phyloP scores from a whole-genome alignment of 148 eudicot genomes.

The Arbutus unedo region DNA sequence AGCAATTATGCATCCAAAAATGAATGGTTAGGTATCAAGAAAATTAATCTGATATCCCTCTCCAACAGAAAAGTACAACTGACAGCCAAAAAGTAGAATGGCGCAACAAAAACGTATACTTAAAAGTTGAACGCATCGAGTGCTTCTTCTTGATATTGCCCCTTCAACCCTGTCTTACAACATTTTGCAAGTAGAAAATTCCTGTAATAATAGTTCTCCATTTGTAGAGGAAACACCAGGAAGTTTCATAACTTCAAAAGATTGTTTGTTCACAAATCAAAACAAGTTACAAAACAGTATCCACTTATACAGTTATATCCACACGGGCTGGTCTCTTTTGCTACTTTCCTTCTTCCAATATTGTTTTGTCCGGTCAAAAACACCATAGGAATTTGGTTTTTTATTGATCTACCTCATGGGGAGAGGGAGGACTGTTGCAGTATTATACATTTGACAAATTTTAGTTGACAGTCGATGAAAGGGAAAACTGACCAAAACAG shows the following conservation, averaged over 20 bases:
- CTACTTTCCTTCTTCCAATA: background rate
- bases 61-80: background rate
- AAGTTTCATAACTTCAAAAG: background rate
- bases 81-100: background rate
- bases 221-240: background rate
- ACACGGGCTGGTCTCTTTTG: background rate
- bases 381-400: background rate
- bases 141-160: background rate
- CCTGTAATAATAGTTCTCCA: background rate
- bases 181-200: background rate
- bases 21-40: background rate
- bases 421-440: background rate
- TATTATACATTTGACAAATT: background rate
- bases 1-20: background rate
- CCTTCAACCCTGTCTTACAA: background rate
- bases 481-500: background rate
- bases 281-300: background rate
- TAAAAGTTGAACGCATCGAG: background rate
- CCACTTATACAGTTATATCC: background rate
- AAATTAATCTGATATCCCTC: background rate
- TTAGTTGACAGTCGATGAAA: background rate
- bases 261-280: background rate
- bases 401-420: background rate
- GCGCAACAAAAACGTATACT: background rate
- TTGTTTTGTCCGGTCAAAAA: background rate